Percentiles rank a stretch among this genome's conserved stretches.
Evolutionary conservation across 495 filamentous ascomycete genomes (phyloP).

Genomic region (Copromyces sp.): DNA sequence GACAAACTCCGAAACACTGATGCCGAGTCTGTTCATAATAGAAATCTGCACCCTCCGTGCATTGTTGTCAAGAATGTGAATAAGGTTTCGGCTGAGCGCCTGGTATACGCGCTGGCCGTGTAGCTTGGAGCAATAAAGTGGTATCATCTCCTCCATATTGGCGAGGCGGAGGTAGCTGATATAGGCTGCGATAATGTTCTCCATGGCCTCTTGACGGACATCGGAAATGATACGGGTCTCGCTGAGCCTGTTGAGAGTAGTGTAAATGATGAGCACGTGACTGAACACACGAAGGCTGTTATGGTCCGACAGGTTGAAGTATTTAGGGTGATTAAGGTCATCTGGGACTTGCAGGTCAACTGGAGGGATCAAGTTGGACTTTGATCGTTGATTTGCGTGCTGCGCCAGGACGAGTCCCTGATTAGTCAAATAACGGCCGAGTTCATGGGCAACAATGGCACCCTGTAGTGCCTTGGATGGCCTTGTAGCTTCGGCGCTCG

Average conservation of each 20-base stretch:
- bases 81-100: constrained; percentile 47
- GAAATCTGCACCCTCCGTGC: constrained; percentile 48
- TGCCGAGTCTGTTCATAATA: constrained; percentile 47
- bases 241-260: constrained; percentile 41
- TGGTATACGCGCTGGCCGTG: constrained; percentile 36
- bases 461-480: constrained; percentile 58
- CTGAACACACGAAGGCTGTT: constrained; percentile 49
- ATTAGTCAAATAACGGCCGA: constrained; percentile 45
- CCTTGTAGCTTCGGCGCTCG: constrained; percentile 37
- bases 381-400: constrained; percentile 36
- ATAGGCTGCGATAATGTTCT: constrained; percentile 69
- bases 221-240: constrained; percentile 22
- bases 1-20: constrained; percentile 40
- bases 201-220: constrained; percentile 28
- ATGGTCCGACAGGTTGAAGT: constrained; percentile 42
- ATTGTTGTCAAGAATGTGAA: constrained; percentile 36
- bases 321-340: constrained; percentile 27
- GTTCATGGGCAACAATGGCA: constrained; percentile 48
- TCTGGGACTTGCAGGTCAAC: constrained; percentile 16
- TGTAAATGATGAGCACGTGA: constrained; percentile 44
- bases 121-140: constrained; percentile 76
- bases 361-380: constrained; percentile 41
- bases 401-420: constrained; percentile 48
- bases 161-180: constrained; percentile 63
- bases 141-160: constrained; percentile 63